These are phyloP conservation scores for Didymellaceae sp. DNA, from an alignment of 2,329 filamentous ascomycete genomes.

Conservation along the genomic window DNA sequence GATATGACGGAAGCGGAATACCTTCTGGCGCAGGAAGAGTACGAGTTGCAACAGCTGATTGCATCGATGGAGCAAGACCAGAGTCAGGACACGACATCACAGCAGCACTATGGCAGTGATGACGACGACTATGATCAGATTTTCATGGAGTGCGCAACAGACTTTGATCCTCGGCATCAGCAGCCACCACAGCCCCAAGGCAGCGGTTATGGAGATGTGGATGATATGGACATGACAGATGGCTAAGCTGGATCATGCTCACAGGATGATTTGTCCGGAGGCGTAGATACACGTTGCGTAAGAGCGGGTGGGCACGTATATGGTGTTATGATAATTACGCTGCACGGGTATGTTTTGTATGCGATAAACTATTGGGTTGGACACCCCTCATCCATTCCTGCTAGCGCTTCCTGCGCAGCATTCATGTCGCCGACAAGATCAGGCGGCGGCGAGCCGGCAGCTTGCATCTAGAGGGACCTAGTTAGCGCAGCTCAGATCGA, in stretches of 20 bases:
- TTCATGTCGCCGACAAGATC: slow-evolving; percentile 92
- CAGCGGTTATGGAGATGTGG: slow-evolving; percentile 21
- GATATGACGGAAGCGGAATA: slow-evolving; percentile 48
- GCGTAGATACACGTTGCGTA: too few species aligned
- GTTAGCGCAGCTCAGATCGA: background rate
- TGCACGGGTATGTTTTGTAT: slow-evolving; percentile 1
- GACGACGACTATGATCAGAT: slow-evolving; percentile 67
- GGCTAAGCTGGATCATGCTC: slow-evolving; percentile 16
- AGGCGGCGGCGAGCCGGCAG: slow-evolving; percentile 83
- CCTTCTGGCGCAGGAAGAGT: slow-evolving; percentile 51
- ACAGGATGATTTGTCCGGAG: too few species aligned
- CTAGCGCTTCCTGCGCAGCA: slow-evolving; percentile 73
- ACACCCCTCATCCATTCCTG: slow-evolving; percentile 65
- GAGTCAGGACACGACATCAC: slow-evolving; percentile 26
- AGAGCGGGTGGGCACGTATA: too few species aligned
- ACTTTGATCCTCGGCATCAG: slow-evolving; percentile 55
- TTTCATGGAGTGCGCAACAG: slow-evolving; percentile 65
- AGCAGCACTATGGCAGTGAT: slow-evolving; percentile 57
- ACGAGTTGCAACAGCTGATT: slow-evolving; percentile 55
- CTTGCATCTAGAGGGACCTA: slow-evolving; percentile 80
- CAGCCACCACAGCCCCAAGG: slow-evolving; percentile 24
- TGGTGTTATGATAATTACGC: too few species aligned
- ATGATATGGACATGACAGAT: slow-evolving; percentile 46
- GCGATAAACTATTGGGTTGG: slow-evolving; percentile 61
- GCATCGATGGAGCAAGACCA: slow-evolving; percentile 50